These are phyloP conservation scores for Conticribra guillardii DNA, from an alignment of 108 stramenopile species.

Conservation along the genomic window DNA sequence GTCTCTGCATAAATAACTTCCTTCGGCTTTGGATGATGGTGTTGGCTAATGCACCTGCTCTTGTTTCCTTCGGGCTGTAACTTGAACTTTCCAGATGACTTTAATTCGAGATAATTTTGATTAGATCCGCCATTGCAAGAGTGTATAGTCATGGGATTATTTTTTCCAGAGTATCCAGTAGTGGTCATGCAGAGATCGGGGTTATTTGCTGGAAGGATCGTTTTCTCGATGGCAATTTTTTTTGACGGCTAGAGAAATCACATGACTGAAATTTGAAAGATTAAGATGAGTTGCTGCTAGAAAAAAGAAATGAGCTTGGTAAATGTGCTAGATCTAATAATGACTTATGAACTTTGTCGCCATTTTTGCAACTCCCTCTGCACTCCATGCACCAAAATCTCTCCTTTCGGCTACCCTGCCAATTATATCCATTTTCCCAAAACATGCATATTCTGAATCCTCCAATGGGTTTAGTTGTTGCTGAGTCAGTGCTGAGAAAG, in stretches of 20 bases:
- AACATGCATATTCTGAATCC: constrained; percentile 15
- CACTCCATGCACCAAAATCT: constrained; percentile 27
- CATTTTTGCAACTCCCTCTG: constrained; percentile 5
- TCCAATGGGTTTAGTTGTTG: constrained; percentile 6
- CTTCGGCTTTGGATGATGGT: constrained; percentile 22
- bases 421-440: constrained; percentile 25
- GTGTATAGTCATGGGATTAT: constrained; percentile 4
- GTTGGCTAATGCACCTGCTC: constrained; percentile 18
- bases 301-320: too few relatives aligned
- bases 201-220: constrained; percentile 17
- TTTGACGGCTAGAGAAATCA: constrained; percentile 11
- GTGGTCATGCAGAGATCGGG: constrained; percentile 7
- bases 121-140: constrained; percentile 8
- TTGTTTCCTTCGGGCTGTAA: not conserved
- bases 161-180: constrained; percentile 7
- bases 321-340: constrained; percentile 1
- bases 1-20: constrained; percentile 12
- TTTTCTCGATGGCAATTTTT: constrained; percentile 15
- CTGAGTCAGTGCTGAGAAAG: not conserved
- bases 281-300: too few relatives aligned
- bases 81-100: constrained; percentile 7
- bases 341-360: constrained; percentile 2
- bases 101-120: constrained; percentile 14
- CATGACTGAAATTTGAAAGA: not conserved
- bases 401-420: constrained; percentile 14